These are phyloP conservation scores for Cyberlindnera meyerae DNA, from an alignment of 805 yeast genomes.

Conservation along the genomic window DNA sequence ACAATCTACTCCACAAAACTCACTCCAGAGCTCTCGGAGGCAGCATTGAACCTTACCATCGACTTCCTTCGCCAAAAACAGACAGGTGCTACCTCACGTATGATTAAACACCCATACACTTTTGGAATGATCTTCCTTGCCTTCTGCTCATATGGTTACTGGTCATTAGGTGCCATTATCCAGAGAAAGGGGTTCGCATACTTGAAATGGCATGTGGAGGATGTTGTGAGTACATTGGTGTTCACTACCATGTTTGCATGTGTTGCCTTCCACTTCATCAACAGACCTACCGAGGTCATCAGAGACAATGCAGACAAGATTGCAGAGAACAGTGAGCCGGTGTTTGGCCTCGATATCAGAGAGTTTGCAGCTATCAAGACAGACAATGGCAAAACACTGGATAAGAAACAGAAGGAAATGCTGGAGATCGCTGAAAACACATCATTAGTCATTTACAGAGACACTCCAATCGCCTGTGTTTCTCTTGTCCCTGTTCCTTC, in stretches of 20 bases:
- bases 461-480: slow-evolving; percentile 64
- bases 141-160: slow-evolving; percentile 8
- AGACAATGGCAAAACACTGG: slow-evolving; percentile 16
- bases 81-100: slow-evolving; percentile 28
- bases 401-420: slow-evolving; percentile 25
- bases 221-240: slow-evolving; percentile 30
- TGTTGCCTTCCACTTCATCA: slow-evolving; percentile 35
- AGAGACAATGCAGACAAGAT: slow-evolving; percentile 34
- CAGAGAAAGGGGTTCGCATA: slow-evolving; percentile 14
- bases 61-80: slow-evolving; percentile 39
- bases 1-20: slow-evolving; percentile 45
- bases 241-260: slow-evolving; percentile 34
- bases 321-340: slow-evolving; percentile 32
- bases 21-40: slow-evolving; percentile 54
- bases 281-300: slow-evolving; percentile 45
- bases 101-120: slow-evolving; percentile 43
- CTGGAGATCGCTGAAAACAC: slow-evolving; percentile 42
- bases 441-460: slow-evolving; percentile 55
- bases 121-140: slow-evolving; percentile 20
- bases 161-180: slow-evolving; percentile 14
- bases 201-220: slow-evolving; percentile 17
- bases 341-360: slow-evolving; percentile 50
- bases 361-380: slow-evolving; percentile 36
- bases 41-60: slow-evolving; percentile 57
- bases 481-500: slow-evolving; percentile 41